Percentiles rank a stretch among this genome's conserved stretches.
These are phyloP conservation scores for Clonostachys sp. DNA, from an alignment of 2,329 filamentous ascomycete species.

Conservation along the genomic window DNA sequence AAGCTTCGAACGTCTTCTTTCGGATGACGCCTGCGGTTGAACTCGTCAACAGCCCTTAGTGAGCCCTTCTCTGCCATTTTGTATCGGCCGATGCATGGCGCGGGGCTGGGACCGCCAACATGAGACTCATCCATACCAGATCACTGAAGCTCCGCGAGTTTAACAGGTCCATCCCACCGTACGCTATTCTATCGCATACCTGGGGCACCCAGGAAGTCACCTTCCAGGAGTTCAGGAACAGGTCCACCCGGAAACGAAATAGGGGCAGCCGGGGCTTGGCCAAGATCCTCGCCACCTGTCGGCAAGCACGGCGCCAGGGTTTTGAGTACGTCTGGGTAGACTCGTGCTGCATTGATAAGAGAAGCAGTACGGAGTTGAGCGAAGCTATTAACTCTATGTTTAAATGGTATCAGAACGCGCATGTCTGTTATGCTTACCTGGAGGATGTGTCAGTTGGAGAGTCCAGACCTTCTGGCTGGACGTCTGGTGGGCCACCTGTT, in stretches of 20 bases:
- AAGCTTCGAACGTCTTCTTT: no score
- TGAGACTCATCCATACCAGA: no score
- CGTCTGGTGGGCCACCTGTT: neutral
- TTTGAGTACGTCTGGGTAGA: slow-evolving; percentile 8
- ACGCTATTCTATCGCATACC: slow-evolving; percentile 23
- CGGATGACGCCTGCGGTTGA: no score
- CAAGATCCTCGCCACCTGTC: neutral
- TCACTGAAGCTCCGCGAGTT: no score
- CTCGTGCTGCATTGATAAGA: slow-evolving; percentile 12
- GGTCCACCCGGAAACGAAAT: neutral
- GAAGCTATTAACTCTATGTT: slow-evolving; percentile 9
- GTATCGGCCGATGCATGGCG: no score
- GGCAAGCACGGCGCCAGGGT: neutral
- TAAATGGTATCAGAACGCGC: slow-evolving; percentile 7
- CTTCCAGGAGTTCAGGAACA: slow-evolving; percentile 3
- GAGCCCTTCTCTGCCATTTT: no score
- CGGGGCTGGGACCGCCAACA: no score
- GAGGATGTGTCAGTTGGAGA: neutral
- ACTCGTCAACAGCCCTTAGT: no score
- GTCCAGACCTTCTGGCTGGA: no score
- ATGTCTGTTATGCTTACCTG: slow-evolving; percentile 5
- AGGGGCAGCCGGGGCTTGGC: neutral
- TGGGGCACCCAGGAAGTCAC: slow-evolving; percentile 18
- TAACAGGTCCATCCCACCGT: slow-evolving; percentile 8
- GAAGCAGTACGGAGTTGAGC: slow-evolving; percentile 7